These are phyloP conservation scores for Diaporthe sp. DNA, from an alignment of 2,329 filamentous ascomycete genomes.

Conservation along the genomic window DNA sequence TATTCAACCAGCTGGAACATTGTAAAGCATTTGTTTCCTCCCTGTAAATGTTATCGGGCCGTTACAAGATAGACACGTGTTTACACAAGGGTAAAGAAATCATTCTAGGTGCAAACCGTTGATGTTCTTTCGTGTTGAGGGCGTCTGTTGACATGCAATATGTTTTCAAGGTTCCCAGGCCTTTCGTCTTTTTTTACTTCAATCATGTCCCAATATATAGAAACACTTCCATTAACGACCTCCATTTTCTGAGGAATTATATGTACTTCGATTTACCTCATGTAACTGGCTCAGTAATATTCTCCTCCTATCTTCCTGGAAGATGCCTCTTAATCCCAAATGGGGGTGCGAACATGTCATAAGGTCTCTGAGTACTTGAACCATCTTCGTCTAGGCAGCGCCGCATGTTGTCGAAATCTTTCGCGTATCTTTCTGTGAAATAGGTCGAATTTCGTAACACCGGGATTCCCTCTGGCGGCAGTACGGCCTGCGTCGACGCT, in stretches of 20 bases:
- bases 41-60: not conserved
- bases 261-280: not conserved
- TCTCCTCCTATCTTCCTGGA: too few species aligned
- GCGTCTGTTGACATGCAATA: not conserved
- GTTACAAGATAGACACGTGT: not conserved
- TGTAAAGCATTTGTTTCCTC: not conserved
- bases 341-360: not conserved
- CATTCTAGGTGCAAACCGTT: not conserved
- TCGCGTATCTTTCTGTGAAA: not conserved
- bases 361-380: not conserved
- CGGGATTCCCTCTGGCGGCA: not conserved
- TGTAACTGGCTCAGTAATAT: not conserved
- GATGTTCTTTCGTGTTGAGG: not conserved
- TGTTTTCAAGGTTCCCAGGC: not conserved
- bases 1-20: not conserved
- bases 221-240: not conserved
- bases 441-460: not conserved
- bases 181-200: not conserved
- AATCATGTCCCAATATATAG: not conserved
- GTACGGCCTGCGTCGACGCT: not conserved
- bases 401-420: not conserved
- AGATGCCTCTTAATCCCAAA: not conserved
- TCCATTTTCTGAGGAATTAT: not conserved
- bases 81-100: too few species aligned
- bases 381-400: not conserved